Conservation (phyloP, 495 filamentous ascomycete species). For the Elaphomyces granulatus region DNA sequence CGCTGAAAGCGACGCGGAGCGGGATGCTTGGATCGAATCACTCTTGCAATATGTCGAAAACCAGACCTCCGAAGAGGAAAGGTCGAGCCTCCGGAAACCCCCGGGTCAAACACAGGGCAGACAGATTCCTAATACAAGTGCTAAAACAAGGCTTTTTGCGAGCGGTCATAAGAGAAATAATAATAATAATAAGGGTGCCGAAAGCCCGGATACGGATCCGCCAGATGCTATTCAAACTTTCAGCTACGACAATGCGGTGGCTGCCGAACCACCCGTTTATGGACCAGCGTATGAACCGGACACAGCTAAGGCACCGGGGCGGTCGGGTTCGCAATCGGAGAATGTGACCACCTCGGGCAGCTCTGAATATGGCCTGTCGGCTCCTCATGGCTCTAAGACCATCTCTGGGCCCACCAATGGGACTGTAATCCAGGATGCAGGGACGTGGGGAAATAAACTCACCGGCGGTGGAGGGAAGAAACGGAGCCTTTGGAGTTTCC, state of each 20-base stretch:
- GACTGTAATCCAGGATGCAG: constrained; percentile 70
- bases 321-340: constrained; percentile 15
- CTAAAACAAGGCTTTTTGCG: constrained; percentile 17
- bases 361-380: constrained; percentile 9
- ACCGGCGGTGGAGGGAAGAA: constrained; percentile 63
- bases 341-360: constrained; percentile 16
- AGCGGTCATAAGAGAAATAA: constrained; percentile 34
- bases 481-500: constrained; percentile 88
- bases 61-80: constrained; percentile 39
- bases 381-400: constrained; percentile 35
- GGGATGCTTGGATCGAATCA: constrained; percentile 86
- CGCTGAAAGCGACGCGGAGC: constrained; percentile 84
- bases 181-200: constrained; percentile 21
- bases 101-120: constrained; percentile 5
- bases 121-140: constrained; percentile 7
- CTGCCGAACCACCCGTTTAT: constrained; percentile 52
- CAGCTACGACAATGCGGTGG: constrained; percentile 70
- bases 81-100: constrained; percentile 4
- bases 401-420: constrained; percentile 87
- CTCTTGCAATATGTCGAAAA: constrained; percentile 82
- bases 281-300: constrained; percentile 36
- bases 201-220: constrained; percentile 24
- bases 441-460: constrained; percentile 71
- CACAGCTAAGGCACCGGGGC: constrained; percentile 19
- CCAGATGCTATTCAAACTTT: constrained; percentile 55